Base-by-base conservation (phyloP, 2,329 filamentous ascomycete genomes). In the Xylariomycetidae sp. region DNA sequence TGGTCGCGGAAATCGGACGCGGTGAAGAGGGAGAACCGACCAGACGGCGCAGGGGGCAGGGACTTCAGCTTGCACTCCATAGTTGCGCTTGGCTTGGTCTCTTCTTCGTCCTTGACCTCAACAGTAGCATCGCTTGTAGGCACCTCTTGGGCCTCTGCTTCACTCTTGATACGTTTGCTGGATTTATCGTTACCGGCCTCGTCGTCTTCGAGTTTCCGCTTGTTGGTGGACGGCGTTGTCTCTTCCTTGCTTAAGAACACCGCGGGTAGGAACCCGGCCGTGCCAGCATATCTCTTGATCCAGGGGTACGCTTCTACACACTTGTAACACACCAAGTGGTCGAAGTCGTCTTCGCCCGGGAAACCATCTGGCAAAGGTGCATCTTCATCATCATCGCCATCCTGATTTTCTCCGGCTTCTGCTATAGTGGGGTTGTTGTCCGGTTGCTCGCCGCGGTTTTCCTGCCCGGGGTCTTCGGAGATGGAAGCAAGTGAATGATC, bases 251-350 rank as follows among this genome's bases (percentile, higher is more conserved):
- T 54, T 37, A 63, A 56, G 39, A 79, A 81, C 0, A 95, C 74
- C 1, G 89, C 74, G 1, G 76, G 68, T 0, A 96, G 66, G 51
- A 98, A 96, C 0, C 89, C 88, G 1, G 76, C 54, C 0, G 84
- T 76, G 2, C 83, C 82, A 5, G 85, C 88, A 54, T 96, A 96
- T 43, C 71, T 70, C 63, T 90, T 93, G 57, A 96, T 82, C 92
- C 92, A 98, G 0, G 88, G 85, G 48, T 88, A 77, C 2, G 87
- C 77, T 25, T 89, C 79, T 10, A 94, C 74, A 49, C 92, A 98
- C 55, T 94, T 93, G 67, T 92, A 95, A 66, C 92, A 98, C 23
- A 98, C 73, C 51, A 96, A 83, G 18, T 82, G 77, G 33, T 93
- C 87, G 45, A 98, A 98, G 19, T 83, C 79, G 18, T 95, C 87